Percentiles rank a stretch among this genome's conserved stretches.
phyloP scores from a whole-genome alignment of 2,329 filamentous ascomycete genomes.

The Neopestalotiopsis rosae region DNA sequence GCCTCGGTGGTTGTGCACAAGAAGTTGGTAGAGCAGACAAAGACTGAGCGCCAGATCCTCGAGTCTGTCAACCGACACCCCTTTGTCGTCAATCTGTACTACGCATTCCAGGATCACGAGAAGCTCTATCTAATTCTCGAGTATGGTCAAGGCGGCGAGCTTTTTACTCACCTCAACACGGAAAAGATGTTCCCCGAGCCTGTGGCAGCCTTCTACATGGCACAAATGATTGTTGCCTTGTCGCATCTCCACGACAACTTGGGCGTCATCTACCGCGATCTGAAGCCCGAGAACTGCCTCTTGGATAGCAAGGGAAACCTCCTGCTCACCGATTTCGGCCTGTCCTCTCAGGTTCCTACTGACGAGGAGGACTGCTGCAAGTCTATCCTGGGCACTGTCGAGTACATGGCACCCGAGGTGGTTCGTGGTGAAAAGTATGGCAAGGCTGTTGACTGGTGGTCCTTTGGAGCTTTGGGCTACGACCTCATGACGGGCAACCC shows the following conservation, averaged over 20 bases:
- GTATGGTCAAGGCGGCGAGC: slow-evolving; percentile 94
- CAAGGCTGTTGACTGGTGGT: slow-evolving; percentile 98
- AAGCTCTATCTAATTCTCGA: slow-evolving; percentile 97
- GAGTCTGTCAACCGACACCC: slow-evolving; percentile 96
- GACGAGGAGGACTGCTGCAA: slow-evolving; percentile 75
- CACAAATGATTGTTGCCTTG: slow-evolving; percentile 92
- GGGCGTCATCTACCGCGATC: slow-evolving; percentile 93
- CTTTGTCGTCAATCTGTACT: slow-evolving; percentile 97
- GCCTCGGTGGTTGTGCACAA: slow-evolving; percentile 95
- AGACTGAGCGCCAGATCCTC: slow-evolving; percentile 92
- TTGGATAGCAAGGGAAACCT: slow-evolving; percentile 91
- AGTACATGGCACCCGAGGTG: slow-evolving; percentile 99
- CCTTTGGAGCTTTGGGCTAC: slow-evolving; percentile 88
- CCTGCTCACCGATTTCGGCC: slow-evolving; percentile 92
- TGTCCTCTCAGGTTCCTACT: slow-evolving; percentile 88
- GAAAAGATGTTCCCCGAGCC: slow-evolving; percentile 95
- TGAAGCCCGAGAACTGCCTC: slow-evolving; percentile 98
- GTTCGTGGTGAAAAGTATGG: slow-evolving; percentile 88
- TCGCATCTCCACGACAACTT: slow-evolving; percentile 91
- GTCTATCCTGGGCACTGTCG: slow-evolving; percentile 91
- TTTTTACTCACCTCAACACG: slow-evolving; percentile 92
- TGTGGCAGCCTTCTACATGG: slow-evolving; percentile 96
- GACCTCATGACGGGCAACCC: slow-evolving; percentile 92
- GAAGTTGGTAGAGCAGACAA: slow-evolving; percentile 94
- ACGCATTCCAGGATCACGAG: slow-evolving; percentile 97